phyloP scores from a whole-genome alignment of 1,139 yeast species.

The Magnusiomyces sp. region DNA sequence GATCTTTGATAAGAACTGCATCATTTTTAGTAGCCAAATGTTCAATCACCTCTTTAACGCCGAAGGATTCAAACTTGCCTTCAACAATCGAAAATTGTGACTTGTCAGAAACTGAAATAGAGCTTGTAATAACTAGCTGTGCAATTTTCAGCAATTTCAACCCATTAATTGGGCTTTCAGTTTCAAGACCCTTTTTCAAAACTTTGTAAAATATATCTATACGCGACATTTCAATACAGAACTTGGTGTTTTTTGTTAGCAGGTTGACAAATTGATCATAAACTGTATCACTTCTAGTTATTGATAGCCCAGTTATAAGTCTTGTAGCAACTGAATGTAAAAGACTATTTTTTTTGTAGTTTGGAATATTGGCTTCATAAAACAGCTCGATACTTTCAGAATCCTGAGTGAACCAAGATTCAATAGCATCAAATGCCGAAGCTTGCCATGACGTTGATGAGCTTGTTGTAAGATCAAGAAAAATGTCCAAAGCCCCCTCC shows the following conservation, averaged over 20 bases:
- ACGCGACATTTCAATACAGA: background rate
- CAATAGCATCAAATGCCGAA: slow-evolving; percentile 2
- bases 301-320: background rate
- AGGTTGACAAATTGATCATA: slow-evolving; percentile 3
- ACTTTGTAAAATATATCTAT: background rate
- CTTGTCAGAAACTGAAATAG: too few relatives aligned
- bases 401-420: slow-evolving; percentile 1
- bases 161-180: background rate
- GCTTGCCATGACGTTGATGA: slow-evolving; percentile 1
- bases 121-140: too few relatives aligned
- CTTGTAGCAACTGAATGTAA: background rate
- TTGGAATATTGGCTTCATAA: too few relatives aligned
- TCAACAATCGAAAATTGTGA: too few relatives aligned
- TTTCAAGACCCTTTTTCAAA: background rate
- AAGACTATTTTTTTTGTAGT: too few relatives aligned
- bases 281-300: background rate
- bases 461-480: background rate
- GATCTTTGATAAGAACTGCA: too few relatives aligned
- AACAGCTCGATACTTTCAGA: background rate
- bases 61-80: too few relatives aligned
- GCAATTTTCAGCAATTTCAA: background rate
- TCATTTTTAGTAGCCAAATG: too few relatives aligned
- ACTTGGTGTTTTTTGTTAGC: background rate
- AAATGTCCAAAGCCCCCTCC: background rate
- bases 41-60: too few relatives aligned